Conservation (phyloP, 2,329 filamentous ascomycete species). For the Geoglossum cookeanum region DNA sequence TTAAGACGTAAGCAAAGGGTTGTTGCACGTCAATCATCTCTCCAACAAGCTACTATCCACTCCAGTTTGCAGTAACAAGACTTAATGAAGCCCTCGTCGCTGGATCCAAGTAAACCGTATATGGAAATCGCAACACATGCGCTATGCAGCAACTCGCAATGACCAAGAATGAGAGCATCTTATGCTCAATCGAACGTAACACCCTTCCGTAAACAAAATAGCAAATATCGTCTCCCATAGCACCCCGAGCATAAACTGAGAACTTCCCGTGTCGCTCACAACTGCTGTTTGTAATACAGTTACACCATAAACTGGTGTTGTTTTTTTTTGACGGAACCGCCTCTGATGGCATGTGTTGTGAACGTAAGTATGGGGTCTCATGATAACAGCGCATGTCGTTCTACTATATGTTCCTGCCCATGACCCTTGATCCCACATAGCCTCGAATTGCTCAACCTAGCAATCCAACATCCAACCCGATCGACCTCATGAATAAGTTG, state of each 20-base stretch:
- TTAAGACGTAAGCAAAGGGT: not conserved
- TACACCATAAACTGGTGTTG: not conserved
- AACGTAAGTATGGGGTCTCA: not conserved
- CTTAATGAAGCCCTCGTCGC: not conserved
- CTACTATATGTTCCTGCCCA: not conserved
- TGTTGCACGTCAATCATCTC: not conserved
- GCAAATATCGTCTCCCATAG: not conserved
- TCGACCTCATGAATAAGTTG: slow-evolving; percentile 95
- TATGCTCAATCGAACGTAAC: not conserved
- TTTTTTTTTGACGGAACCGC: not conserved
- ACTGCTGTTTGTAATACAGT: not conserved
- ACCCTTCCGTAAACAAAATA: not conserved
- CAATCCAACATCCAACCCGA: slow-evolving; percentile 88
- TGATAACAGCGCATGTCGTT: not conserved
- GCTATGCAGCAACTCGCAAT: not conserved
- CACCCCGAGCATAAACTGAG: not conserved
- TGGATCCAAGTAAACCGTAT: not conserved
- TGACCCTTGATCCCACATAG: not conserved
- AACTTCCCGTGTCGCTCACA: not conserved
- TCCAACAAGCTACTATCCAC: not conserved
- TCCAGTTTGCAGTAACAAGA: not conserved
- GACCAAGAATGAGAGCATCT: not conserved
- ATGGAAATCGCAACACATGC: not conserved
- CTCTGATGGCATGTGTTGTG: not conserved
- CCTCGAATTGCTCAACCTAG: slow-evolving; percentile 28